A percentile compares a stretch with the other conserved stretches of the same genome.
Conservation (phyloP, 208 protist species). For the Leishmania gerbilli region DNA sequence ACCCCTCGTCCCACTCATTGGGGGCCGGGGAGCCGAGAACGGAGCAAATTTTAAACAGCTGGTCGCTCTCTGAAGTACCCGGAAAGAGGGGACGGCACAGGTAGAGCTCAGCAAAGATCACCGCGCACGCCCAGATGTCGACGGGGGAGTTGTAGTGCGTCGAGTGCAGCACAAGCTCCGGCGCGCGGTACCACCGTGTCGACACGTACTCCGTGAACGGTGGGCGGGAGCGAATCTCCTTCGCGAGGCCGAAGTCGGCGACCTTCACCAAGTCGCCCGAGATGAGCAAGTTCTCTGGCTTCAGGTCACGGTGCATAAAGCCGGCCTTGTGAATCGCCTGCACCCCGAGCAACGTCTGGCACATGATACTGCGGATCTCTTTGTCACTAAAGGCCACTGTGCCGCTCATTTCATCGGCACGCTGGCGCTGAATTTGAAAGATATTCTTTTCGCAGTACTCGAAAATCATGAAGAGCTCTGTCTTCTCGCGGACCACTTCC, state of each 20-base stretch:
- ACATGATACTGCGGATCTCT: constrained; percentile 95
- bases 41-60: constrained; percentile 97
- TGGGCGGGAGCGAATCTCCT: constrained; percentile 95
- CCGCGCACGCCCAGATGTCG: constrained; percentile 97
- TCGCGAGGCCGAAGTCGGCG: constrained; percentile 97
- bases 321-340: constrained; percentile 92
- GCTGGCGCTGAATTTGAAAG: constrained; percentile 95
- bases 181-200: constrained; percentile 98
- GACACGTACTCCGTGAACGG: constrained; percentile 99
- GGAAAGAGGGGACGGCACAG: constrained; percentile 95
- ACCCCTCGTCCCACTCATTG: constrained; percentile 93
- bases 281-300: constrained; percentile 93
- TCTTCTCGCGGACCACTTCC: constrained; percentile 98
- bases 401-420: constrained; percentile 76
- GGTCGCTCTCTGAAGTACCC: constrained; percentile 94
- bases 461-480: constrained; percentile 98
- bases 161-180: constrained; percentile 97
- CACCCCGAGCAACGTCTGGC: constrained; percentile 83
- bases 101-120: constrained; percentile 96
- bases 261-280: constrained; percentile 95
- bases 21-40: constrained; percentile 90
- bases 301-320: constrained; percentile 95
- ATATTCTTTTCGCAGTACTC: constrained; percentile 98
- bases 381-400: constrained; percentile 92
- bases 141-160: constrained; percentile 98